Evolutionary conservation across 768 basidiomycete species (phyloP).

Genomic region (Serendipita sp.): DNA sequence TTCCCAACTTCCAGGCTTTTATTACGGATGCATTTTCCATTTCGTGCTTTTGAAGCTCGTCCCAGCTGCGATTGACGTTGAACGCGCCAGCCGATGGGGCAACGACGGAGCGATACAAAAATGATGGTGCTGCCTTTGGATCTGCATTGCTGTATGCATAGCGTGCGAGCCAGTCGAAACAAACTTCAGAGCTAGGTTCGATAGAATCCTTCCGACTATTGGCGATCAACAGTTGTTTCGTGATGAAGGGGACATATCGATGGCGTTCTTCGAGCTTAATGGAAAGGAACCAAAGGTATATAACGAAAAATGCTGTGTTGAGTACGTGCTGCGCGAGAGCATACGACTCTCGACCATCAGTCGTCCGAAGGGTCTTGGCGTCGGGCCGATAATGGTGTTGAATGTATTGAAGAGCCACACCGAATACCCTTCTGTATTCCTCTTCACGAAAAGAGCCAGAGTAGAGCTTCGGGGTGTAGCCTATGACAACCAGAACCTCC

Average conservation of each 20-base stretch:
- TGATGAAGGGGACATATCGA: constrained; percentile 70
- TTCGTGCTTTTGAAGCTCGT: constrained; percentile 13
- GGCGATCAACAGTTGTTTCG: constrained; percentile 68
- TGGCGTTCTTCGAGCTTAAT: constrained; percentile 68
- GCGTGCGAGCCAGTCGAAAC: constrained; percentile 92
- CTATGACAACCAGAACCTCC: constrained; percentile 75
- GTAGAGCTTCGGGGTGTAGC: constrained; percentile 61
- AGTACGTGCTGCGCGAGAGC: constrained; percentile 84
- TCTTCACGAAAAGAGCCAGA: constrained; percentile 70
- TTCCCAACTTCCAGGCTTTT: constrained; percentile 76
- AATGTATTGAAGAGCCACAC: constrained; percentile 84
- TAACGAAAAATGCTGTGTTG: constrained; percentile 72
- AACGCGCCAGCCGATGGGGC: constrained; percentile 24
- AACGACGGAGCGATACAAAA: constrained; percentile 66
- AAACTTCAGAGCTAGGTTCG: constrained; percentile 87
- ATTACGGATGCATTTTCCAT: constrained; percentile 9
- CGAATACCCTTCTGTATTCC: constrained; percentile 88
- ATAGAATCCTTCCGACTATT: constrained; percentile 57
- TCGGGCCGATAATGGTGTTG: constrained; percentile 67
- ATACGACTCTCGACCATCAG: constrained; percentile 50
- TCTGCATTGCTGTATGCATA: constrained; percentile 92
- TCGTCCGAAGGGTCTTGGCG: constrained; percentile 16
- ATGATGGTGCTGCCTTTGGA: constrained; percentile 67
- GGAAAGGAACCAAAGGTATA: constrained; percentile 91
- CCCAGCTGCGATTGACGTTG: constrained; percentile 8